phyloP scores from a whole-genome alignment of 2,329 filamentous ascomycete genomes.

The Fusarium irregulare region DNA sequence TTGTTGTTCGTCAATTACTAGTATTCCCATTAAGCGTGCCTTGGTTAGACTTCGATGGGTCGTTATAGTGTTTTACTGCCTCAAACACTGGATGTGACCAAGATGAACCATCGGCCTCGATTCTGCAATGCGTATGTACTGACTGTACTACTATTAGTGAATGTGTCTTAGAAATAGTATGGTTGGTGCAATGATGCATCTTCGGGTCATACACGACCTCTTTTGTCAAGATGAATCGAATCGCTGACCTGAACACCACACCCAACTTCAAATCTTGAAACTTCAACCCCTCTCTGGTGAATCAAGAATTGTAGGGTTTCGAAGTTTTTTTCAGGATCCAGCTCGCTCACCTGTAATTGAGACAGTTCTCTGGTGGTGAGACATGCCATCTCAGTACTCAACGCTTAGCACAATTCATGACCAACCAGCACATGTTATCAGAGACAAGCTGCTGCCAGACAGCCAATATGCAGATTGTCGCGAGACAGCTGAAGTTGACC shows the following conservation, averaged over 20 bases:
- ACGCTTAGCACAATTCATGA: conserved; percentile 1
- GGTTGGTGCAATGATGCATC: conserved; percentile 1
- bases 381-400: conserved; percentile 28
- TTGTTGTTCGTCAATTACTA: background rate
- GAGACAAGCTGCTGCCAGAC: conserved; percentile 26
- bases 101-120: background rate
- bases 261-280: conserved; percentile 32
- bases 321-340: conserved; percentile 4
- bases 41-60: background rate
- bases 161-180: conserved; percentile 14
- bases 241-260: conserved; percentile 23
- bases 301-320: background rate
- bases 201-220: conserved; percentile 9
- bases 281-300: conserved; percentile 13
- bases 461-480: conserved; percentile 22
- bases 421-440: conserved; percentile 3
- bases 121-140: background rate
- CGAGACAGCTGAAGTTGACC: conserved; percentile 4
- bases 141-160: background rate
- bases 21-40: background rate
- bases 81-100: conserved; percentile 26
- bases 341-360: conserved; percentile 11
- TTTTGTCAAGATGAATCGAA: conserved; percentile 13
- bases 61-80: background rate
- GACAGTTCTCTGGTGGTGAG: conserved; percentile 23